Evolutionary conservation across 2,329 filamentous ascomycete genomes (phyloP).

Genomic region (Colletotrichum cordylinicola): DNA sequence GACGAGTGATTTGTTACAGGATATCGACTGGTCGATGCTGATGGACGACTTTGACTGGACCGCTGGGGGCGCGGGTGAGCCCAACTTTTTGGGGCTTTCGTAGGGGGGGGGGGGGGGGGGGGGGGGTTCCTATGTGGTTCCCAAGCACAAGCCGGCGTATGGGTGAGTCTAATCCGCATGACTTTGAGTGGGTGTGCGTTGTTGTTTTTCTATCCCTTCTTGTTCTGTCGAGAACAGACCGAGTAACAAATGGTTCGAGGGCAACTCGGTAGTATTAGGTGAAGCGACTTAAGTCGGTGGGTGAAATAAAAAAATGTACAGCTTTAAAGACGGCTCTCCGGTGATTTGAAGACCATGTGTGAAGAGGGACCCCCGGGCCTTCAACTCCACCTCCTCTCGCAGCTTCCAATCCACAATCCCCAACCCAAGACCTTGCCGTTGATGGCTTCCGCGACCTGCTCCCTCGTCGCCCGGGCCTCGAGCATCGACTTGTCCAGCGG

Average conservation of each 20-base stretch:
- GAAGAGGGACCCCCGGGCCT: not conserved
- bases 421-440: constrained; percentile 54
- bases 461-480: constrained; percentile 41
- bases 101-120: not conserved
- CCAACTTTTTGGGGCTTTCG: constrained; percentile 16
- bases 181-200: not conserved
- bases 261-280: not conserved
- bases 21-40: constrained; percentile 56
- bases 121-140: not conserved
- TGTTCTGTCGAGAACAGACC: not conserved
- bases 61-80: constrained; percentile 12
- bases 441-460: constrained; percentile 48
- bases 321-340: not conserved
- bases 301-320: not conserved
- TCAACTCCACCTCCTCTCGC: constrained; percentile 43
- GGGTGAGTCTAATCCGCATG: not conserved
- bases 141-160: not conserved
- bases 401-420: constrained; percentile 53
- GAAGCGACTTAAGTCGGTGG: not conserved
- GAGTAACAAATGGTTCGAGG: not conserved
- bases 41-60: constrained; percentile 57
- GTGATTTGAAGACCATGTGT: not conserved
- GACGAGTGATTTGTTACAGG: constrained; percentile 41
- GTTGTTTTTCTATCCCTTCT: not conserved
- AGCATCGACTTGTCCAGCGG: constrained; percentile 43